phyloP scores from a whole-genome alignment of 768 basidiomycete genomes.

The Glaciozyma antarctica region DNA sequence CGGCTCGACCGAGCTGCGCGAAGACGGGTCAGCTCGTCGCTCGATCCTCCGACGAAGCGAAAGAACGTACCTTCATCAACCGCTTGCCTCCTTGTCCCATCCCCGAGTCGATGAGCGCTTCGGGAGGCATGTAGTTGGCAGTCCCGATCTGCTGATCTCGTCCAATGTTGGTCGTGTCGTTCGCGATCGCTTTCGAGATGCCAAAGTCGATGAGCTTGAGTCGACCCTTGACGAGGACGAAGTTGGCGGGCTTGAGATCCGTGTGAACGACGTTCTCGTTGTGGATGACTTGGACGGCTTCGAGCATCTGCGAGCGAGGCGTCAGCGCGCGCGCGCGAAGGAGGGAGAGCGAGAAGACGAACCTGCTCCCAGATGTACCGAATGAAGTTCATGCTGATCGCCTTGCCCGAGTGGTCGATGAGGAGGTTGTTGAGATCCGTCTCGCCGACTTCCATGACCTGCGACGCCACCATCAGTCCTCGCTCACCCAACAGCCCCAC shows the following conservation, averaged over 20 bases:
- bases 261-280: constrained; percentile 98
- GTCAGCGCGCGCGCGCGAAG: background rate
- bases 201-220: constrained; percentile 98
- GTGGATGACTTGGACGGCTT: constrained; percentile 96
- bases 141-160: constrained; percentile 93
- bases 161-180: constrained; percentile 96
- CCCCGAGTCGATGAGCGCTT: constrained; percentile 63
- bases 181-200: constrained; percentile 98
- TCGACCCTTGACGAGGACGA: constrained; percentile 87
- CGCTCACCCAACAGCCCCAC: background rate
- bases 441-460: constrained; percentile 95
- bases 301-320: constrained; percentile 64
- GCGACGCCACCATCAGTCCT: background rate
- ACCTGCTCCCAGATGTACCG: constrained; percentile 97
- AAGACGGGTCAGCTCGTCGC: background rate
- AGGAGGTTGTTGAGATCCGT: constrained; percentile 77
- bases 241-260: constrained; percentile 96
- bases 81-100: constrained; percentile 63
- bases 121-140: constrained; percentile 98
- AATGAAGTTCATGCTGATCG: constrained; percentile 85
- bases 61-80: constrained; percentile 58
- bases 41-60: background rate
- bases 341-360: constrained; percentile 28
- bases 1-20: constrained; percentile 64
- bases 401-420: constrained; percentile 61